phyloP scores from a whole-genome alignment of 768 basidiomycete species.

The Termitomyces bulborhizus region DNA sequence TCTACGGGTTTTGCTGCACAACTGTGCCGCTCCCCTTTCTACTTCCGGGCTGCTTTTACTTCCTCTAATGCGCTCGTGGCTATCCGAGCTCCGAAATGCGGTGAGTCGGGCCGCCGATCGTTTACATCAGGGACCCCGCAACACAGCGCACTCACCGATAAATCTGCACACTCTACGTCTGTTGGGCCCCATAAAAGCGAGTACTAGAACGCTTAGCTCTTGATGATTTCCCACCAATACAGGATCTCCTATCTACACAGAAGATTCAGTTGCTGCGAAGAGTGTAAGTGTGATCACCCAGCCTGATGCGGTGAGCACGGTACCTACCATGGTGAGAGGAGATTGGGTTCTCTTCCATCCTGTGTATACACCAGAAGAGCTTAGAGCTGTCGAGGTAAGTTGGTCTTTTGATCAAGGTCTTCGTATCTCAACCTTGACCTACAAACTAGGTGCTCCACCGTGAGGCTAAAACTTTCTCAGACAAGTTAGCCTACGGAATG shows the following conservation, averaged over 20 bases:
- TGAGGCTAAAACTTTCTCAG: constrained; percentile 56
- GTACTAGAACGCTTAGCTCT: not conserved
- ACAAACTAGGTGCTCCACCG: constrained; percentile 58
- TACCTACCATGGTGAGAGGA: constrained; percentile 52
- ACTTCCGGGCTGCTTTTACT: constrained; percentile 5
- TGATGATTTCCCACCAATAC: not conserved
- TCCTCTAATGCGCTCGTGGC: not conserved
- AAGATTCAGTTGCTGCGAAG: constrained; percentile 14
- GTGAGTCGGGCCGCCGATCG: constrained; percentile 7
- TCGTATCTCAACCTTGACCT: not conserved
- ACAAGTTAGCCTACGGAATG: constrained; percentile 65
- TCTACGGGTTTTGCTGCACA: constrained; percentile 7
- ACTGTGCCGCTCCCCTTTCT: constrained; percentile 6
- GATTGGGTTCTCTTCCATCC: constrained; percentile 95
- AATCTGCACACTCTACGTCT: constrained; percentile 14
- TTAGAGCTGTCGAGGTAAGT: constrained; percentile 64
- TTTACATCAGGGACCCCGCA: constrained; percentile 11
- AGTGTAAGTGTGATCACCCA: constrained; percentile 26
- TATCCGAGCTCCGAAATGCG: not conserved
- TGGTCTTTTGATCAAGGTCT: not conserved
- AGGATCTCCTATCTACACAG: not conserved
- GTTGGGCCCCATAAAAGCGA: constrained; percentile 17
- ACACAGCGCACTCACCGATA: constrained; percentile 12
- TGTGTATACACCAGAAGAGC: constrained; percentile 73
- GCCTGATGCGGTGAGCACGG: constrained; percentile 43